phyloP scores from a whole-genome alignment of 345 rosid genomes.

The Litchi chinensis region DNA sequence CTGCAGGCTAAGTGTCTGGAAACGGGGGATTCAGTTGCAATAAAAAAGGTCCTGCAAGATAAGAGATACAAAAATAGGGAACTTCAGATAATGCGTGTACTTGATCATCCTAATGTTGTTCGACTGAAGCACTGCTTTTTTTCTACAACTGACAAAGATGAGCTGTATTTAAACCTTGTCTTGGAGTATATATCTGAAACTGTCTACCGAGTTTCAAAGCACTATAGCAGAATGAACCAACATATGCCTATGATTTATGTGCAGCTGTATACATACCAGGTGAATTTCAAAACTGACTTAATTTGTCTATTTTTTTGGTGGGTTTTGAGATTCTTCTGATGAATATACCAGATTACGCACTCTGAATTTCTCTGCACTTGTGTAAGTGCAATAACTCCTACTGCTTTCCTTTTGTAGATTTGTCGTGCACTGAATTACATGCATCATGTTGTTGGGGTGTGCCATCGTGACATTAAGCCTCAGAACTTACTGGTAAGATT shows the following conservation, averaged over 20 bases:
- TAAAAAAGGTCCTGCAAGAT: slow-evolving; percentile 93
- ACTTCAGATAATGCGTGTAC: slow-evolving; percentile 91
- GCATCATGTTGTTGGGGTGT: slow-evolving; percentile 85
- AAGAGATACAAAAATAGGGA: slow-evolving; percentile 98
- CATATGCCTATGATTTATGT: slow-evolving; percentile 71
- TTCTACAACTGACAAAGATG: slow-evolving; percentile 89
- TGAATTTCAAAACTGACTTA: slow-evolving; percentile 24
- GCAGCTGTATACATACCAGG: slow-evolving; percentile 81
- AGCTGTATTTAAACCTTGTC: slow-evolving; percentile 92
- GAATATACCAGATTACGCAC: background rate
- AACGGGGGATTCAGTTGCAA: slow-evolving; percentile 82
- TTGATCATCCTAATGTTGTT: slow-evolving; percentile 83
- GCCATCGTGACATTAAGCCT: slow-evolving; percentile 99
- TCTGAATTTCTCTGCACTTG: background rate
- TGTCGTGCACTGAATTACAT: slow-evolving; percentile 93
- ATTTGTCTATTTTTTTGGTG: background rate
- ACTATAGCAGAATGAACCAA: slow-evolving; percentile 63
- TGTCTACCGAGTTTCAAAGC: slow-evolving; percentile 82
- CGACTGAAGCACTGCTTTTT: slow-evolving; percentile 87
- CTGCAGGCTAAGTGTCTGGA: slow-evolving; percentile 83
- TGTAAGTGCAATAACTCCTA: slow-evolving; percentile 2
- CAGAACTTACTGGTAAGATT: slow-evolving; percentile 86
- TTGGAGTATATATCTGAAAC: slow-evolving; percentile 91
- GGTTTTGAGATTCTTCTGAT: slow-evolving; percentile 7
- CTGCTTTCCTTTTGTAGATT: slow-evolving; percentile 52